These are phyloP conservation scores for Puccinia polysora DNA, from an alignment of 1,284 basidiomycete species.

Conservation along the genomic window DNA sequence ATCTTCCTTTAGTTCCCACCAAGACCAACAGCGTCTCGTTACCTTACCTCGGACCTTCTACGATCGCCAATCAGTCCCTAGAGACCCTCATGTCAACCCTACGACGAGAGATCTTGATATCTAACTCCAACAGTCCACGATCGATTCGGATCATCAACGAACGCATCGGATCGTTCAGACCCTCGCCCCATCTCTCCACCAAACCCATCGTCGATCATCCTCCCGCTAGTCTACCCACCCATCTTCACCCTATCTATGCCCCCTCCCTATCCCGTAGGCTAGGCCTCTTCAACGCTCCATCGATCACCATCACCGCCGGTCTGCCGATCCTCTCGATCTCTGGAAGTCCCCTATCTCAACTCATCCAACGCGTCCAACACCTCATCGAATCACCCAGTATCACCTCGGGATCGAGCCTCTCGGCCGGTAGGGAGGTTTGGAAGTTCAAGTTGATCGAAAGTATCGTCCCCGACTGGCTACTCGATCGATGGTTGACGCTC, in stretches of 20 bases:
- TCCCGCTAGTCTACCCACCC: conserved; percentile 17
- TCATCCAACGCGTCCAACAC: conserved; percentile 6
- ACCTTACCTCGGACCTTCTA: conserved; percentile 23
- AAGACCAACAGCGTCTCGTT: conserved; percentile 23
- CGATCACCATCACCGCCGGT: not conserved
- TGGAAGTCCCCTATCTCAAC: conserved; percentile 8
- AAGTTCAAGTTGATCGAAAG: conserved; percentile 1
- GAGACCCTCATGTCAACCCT: conserved; percentile 33
- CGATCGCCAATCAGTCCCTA: conserved; percentile 26
- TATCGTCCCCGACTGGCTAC: not conserved
- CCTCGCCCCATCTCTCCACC: not conserved
- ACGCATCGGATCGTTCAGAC: conserved; percentile 24
- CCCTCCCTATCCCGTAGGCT: conserved; percentile 13
- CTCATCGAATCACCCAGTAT: not conserved
- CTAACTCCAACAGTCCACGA: not conserved
- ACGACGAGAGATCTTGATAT: conserved; percentile 29
- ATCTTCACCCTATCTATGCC: conserved; percentile 36
- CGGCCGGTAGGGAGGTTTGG: conserved; percentile 11
- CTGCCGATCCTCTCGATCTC: not conserved
- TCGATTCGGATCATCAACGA: conserved; percentile 32
- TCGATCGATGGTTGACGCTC: conserved; percentile 20
- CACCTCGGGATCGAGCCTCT: not conserved
- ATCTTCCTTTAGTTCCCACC: conserved; percentile 22
- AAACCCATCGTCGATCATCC: not conserved
- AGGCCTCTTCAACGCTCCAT: not conserved